A percentile compares a stretch with the other conserved stretches of the same genome.
phyloP scores from a whole-genome alignment of 805 yeast genomes.

The Lipomyces orientalis region DNA sequence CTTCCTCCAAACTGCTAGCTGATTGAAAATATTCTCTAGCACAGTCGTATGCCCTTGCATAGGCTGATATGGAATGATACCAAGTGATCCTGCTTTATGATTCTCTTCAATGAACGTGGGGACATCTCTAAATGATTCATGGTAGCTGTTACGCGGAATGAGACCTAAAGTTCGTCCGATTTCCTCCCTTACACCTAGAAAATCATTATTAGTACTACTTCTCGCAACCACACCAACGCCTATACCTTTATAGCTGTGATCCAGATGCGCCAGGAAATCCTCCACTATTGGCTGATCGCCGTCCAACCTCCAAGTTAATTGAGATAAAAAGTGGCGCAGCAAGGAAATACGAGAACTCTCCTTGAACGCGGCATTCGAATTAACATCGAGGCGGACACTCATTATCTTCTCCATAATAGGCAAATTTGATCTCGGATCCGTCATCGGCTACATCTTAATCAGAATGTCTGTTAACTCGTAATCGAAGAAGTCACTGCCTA shows the following conservation, averaged over 20 bases:
- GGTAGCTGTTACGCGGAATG: slow-evolving; percentile 51
- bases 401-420: slow-evolving; percentile 54
- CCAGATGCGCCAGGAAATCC: slow-evolving; percentile 52
- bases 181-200: slow-evolving; percentile 68
- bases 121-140: slow-evolving; percentile 51
- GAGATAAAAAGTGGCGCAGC: slow-evolving; percentile 56
- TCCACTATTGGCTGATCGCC: slow-evolving; percentile 48
- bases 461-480: background rate
- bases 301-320: slow-evolving; percentile 62
- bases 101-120: slow-evolving; percentile 52
- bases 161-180: slow-evolving; percentile 65
- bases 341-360: slow-evolving; percentile 67
- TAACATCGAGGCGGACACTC: slow-evolving; percentile 54
- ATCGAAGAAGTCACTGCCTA: slow-evolving; percentile 36
- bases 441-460: slow-evolving; percentile 49
- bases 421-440: slow-evolving; percentile 60
- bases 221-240: background rate
- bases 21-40: slow-evolving; percentile 54
- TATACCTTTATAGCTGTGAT: slow-evolving; percentile 55
- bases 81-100: slow-evolving; percentile 45
- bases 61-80: slow-evolving; percentile 46
- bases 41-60: slow-evolving; percentile 45
- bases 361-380: slow-evolving; percentile 65
- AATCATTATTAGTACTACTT: background rate
- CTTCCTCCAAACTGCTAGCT: slow-evolving; percentile 45